A percentile compares a stretch with the other conserved stretches of the same genome.
These are phyloP conservation scores for Nakazawaea ishiwadae DNA, from an alignment of 805 yeast species.

Conservation along the genomic window DNA sequence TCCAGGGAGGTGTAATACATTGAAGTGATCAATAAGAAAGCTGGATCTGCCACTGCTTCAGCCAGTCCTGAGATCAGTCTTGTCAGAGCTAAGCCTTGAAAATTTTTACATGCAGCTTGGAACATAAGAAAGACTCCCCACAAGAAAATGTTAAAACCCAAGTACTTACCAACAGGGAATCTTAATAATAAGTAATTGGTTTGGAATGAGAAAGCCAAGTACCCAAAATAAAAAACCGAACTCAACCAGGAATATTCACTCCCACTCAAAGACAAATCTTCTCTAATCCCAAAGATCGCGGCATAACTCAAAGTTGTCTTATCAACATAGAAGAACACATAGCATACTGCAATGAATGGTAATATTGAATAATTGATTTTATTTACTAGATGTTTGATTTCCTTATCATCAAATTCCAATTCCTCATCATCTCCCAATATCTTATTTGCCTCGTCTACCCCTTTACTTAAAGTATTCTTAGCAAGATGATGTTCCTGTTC, in stretches of 20 bases:
- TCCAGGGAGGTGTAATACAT: constrained; percentile 58
- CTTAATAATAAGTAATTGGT: constrained; percentile 13
- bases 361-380: constrained; percentile 38
- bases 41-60: constrained; percentile 2
- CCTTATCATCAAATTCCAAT: constrained; percentile 16
- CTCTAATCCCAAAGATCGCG: constrained; percentile 31
- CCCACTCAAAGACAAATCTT: constrained; percentile 25
- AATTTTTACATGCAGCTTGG: constrained; percentile 35
- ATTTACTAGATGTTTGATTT: constrained; percentile 26
- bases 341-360: constrained; percentile 21
- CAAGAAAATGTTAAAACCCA: constrained; percentile 27
- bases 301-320: constrained; percentile 15
- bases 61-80: constrained; percentile 23
- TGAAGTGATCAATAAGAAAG: constrained; percentile 35
- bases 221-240: constrained; percentile 9
- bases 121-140: constrained; percentile 41
- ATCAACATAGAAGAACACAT: constrained; percentile 9
- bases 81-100: constrained; percentile 33
- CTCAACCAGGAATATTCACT: constrained; percentile 20
- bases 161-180: constrained; percentile 17
- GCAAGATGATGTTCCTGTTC: neutral
- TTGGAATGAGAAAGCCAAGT: constrained; percentile 3
- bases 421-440: constrained; percentile 10
- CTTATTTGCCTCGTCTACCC: constrained; percentile 1
- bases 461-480: neutral